A percentile compares a stretch with the other conserved stretches of the same genome.
Conservation (phyloP, 2,329 filamentous ascomycete genomes). For the Phoma sp. region DNA sequence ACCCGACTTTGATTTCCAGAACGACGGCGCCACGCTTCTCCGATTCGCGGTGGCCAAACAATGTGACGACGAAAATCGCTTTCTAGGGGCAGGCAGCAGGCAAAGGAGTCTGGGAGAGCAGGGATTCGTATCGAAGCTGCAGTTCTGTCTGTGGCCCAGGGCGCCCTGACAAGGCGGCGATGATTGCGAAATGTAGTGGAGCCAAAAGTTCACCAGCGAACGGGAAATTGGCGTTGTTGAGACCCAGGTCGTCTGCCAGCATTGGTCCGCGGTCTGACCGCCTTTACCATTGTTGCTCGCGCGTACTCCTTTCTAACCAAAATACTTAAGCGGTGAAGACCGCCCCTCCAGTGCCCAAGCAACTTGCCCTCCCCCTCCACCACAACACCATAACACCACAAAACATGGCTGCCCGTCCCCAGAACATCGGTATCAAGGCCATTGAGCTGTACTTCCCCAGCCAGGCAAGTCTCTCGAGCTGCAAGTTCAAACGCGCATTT, state of each 20-base stretch:
- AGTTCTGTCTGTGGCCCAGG: background rate
- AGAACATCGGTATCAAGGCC: conserved; percentile 61
- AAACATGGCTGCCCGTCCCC: conserved; percentile 54
- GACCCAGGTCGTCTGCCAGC: conserved; percentile 29
- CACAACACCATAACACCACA: conserved; percentile 19
- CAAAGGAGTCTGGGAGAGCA: background rate
- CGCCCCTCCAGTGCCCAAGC: conserved; percentile 25
- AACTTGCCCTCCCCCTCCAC: conserved; percentile 24
- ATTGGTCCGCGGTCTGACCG: conserved; percentile 46
- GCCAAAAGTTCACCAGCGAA: conserved; percentile 19
- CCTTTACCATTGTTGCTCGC: conserved; percentile 44
- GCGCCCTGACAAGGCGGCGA: background rate
- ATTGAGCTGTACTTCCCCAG: conserved; percentile 62
- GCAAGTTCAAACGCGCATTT: conserved; percentile 2
- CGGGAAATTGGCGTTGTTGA: conserved; percentile 36
- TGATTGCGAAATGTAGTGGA: conserved; percentile 9
- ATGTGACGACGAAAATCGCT: conserved; percentile 1
- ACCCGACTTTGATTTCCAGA: conserved; percentile 17
- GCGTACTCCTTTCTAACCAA: conserved; percentile 23
- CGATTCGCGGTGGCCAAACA: conserved; percentile 21
- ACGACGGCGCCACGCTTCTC: conserved; percentile 19
- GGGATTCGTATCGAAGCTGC: background rate
- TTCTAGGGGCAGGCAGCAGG: background rate
- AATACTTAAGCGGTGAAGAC: conserved; percentile 46
- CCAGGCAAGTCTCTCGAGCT: conserved; percentile 50